Conservation (phyloP, 2,329 filamentous ascomycete species). For the Fusarium lateritium region DNA sequence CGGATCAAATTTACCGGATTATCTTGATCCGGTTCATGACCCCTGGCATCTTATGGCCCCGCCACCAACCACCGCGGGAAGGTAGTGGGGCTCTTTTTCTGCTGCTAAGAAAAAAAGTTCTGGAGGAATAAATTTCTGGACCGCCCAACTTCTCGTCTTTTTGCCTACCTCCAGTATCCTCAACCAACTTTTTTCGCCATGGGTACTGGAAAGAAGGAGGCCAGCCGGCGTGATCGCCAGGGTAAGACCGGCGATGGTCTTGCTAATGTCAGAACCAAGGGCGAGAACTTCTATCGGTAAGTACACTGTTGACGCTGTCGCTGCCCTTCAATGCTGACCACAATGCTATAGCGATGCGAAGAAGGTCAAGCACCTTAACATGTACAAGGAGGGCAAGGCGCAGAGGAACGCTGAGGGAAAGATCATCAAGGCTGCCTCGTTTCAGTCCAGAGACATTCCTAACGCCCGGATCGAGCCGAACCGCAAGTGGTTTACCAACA, state of each 20-base stretch:
- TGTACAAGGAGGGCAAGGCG: constrained; percentile 89
- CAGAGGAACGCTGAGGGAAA: constrained; percentile 86
- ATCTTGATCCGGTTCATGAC: constrained; percentile 37
- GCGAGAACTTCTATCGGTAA: constrained; percentile 97
- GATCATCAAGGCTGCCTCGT: constrained; percentile 86
- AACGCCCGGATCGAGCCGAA: constrained; percentile 93
- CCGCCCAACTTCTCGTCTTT: constrained; percentile 39
- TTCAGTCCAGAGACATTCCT: constrained; percentile 86
- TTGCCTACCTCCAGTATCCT: constrained; percentile 37
- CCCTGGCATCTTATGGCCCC: constrained; percentile 31
- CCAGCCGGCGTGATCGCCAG: constrained; percentile 84
- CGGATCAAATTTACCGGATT: constrained; percentile 46
- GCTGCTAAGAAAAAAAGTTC: constrained; percentile 47
- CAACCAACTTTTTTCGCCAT: constrained; percentile 63
- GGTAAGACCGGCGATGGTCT: constrained; percentile 89
- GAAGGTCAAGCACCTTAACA: constrained; percentile 89
- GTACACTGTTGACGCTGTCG: constrained; percentile 39
- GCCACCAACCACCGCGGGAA: constrained; percentile 45
- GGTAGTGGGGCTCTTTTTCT: constrained; percentile 44
- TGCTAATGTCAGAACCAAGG: constrained; percentile 92
- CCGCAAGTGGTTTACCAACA: constrained; percentile 98
- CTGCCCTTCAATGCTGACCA: constrained; percentile 16
- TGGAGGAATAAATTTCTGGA: constrained; percentile 47
- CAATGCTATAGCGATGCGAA: constrained; percentile 73
- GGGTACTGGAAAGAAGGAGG: constrained; percentile 95